Evolutionary conservation across 106 monocot genomes (phyloP), one percentile per base, ranked within the genome.

Genomic region (Platanthera zijinensis): DNA sequence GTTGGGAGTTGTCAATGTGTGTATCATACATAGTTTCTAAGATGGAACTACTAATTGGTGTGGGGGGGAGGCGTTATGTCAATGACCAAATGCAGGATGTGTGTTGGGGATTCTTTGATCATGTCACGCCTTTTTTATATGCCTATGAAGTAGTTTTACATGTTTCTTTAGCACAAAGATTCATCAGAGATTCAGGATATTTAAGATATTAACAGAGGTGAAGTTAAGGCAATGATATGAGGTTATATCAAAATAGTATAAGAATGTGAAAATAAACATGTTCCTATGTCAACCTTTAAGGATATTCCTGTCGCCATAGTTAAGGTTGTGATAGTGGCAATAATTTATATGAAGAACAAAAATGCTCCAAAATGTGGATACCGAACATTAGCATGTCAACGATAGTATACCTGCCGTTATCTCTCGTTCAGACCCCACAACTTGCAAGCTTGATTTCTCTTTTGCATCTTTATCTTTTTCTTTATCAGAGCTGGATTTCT

Each of bases 401-500:
- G 7, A 59, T 8, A 72, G 46, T 10, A 72, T 72, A 21, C 96
- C 96, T 84, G 92, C 96, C 74, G 96, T 89, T 46, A 96, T 96
- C 80, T 96, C 96, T 72, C 93, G 93, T 84, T 85, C 75, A 81
- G 93, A 75, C 5, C 96, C 96, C 86, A 81, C 91, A 86, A 93
- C 82, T 78, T 96, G 90, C 77, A 96, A 78, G 25, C 75, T 69
- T 54, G 96, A 85, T 18, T 81, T 81, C 64, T 96, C 96, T 87
- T 96, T 96, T 73, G 80, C 49, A 80, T 96, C 93, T 79, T 96
- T 96, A 51, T 95, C 92, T 79, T 96, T 96, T 49, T 95, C 92
- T 72, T 72, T 54, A 79, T 69, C 30, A 84, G 85, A 76, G 51
- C 82, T 76, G 17, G 89, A 86, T 76, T 96, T 91, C 13, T 96